These are phyloP conservation scores for Allium sativum DNA, from an alignment of 106 monocot genomes.

Conservation along the genomic window DNA sequence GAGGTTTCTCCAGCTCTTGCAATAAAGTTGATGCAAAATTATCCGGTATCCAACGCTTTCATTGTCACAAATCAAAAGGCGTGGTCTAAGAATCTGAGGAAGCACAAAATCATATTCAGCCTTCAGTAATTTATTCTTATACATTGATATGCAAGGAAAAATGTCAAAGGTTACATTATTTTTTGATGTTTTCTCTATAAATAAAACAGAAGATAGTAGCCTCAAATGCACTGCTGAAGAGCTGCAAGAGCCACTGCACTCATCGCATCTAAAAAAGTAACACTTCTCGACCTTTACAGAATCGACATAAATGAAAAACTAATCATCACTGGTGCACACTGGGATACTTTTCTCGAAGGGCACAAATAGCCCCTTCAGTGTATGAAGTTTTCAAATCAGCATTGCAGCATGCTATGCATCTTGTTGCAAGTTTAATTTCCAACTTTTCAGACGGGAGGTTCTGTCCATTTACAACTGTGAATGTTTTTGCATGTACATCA, in stretches of 20 bases:
- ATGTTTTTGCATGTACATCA: constrained; percentile 88
- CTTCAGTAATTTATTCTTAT: constrained; percentile 43
- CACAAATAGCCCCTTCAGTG: constrained; percentile 95
- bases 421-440: constrained; percentile 88
- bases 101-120: constrained; percentile 69
- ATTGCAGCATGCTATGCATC: constrained; percentile 96
- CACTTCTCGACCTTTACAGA: constrained; percentile 79
- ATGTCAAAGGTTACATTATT: constrained; percentile 75
- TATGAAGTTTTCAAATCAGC: constrained; percentile 94
- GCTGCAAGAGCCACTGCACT: constrained; percentile 93
- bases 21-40: constrained; percentile 93
- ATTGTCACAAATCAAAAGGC: constrained; percentile 84
- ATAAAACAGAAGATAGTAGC: constrained; percentile 74
- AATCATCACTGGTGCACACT: constrained; percentile 98
- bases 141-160: constrained; percentile 63
- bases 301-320: constrained; percentile 96
- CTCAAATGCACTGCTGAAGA: constrained; percentile 83
- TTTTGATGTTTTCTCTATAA: constrained; percentile 52
- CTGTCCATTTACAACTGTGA: constrained; percentile 97
- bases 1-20: constrained; percentile 94
- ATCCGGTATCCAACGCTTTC: constrained; percentile 85
- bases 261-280: constrained; percentile 95
- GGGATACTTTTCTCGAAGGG: constrained; percentile 97
- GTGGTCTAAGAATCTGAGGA: constrained; percentile 89
- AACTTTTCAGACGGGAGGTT: constrained; percentile 68